Base-by-base conservation (phyloP, 345 rosid genomes). In the Gossypium longicalyx region DNA sequence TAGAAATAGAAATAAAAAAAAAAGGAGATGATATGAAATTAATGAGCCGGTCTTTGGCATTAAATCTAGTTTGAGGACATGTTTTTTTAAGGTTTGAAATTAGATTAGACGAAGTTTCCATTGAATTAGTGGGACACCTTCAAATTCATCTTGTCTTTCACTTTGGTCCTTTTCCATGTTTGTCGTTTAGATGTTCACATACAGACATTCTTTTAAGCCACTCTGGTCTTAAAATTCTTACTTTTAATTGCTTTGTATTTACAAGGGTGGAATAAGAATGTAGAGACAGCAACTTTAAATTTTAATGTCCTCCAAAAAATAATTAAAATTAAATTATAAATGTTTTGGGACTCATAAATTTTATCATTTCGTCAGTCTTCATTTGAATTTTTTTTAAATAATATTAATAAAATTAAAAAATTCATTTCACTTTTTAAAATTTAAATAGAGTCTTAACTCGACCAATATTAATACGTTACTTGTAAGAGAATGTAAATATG, bases 201-300 rank as follows among this genome's bases (percentile, higher is more conserved):
- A 41, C 19, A 75, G 69, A 67, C 63, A 76, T 25, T 67, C 71
- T 57, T 72, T 59, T 71, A 58, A 25, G 12, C 15, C 45, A 69
- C 3, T 2, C 23, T 25, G 34, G 16, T 27, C 72, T 67, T 47
- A 48, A 48, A 29, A 67, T 44, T 56, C 65, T 29, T 74, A 20
- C 23, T 68, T 73, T 22, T 58, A 22, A n/a, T 61, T 52, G 72
- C 16, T 73, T 43, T 74, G 82, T 44, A 23, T 78, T 74, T 76
- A 25, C 75, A 73, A 65, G 82, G 80, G 17, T 20, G 29, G 29
- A 12, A 66, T 75, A 69, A 69, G 85, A 84, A 84, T 76, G 81
- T 71, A 63, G 15, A 79, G 83, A 83, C 80, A 77, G 84, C 87
- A 76, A 80, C 80, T 70, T 76, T 80, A 20, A 25, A 16, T 58